Base-by-base conservation (phyloP, 2,329 filamentous ascomycete genomes). In the Beauveria varroae region DNA sequence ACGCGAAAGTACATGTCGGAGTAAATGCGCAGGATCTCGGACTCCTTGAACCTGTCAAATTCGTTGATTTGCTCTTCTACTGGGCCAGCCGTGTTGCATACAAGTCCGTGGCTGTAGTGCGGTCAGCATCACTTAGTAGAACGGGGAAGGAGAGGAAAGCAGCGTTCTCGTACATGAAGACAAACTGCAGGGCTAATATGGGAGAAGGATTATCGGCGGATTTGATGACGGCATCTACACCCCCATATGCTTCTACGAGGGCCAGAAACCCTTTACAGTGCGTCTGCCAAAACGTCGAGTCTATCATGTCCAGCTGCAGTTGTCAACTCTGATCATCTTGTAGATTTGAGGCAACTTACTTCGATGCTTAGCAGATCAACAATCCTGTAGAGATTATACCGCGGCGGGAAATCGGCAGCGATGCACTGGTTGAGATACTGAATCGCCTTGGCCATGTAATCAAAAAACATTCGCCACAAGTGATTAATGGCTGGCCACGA, bases 301-400 rank as follows among this genome's bases (percentile, higher is more conserved):
- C 46, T 28, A 57, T 5, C 26, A 57, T 57, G 43, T 47, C 41
- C 54, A 57, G 9, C 54, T 57, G 18, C 18, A 34, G 10, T 34
- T 12, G 30, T 34, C 30, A 34, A 34, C 30, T 12, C 1, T 34
- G 10, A 34, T 12, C 30, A 5, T 1, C 7, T 8, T 40, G 43
- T 20, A 20, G 3, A 34, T 24, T 16, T 22, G 3, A 4, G 3
- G 7, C 18, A 16, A 46, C 52, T 40, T 50, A 57, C 55, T 20
- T 57, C 55, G 14, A 57, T 41, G 18, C 55, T 57, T 4, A 57
- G 55, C 1, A 57, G 46, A 57, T 57, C 55, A 41, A 57, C 55
- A 2, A 57, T 50, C 10, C 55, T 49, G 46, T 40, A 57, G 14
- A 57, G 46, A 20, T 40, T 50, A 28, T 26, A 41, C 5, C 55